These are phyloP conservation scores for Pittosporum tobira DNA, from an alignment of 129 eudicot genomes.

Conservation along the genomic window DNA sequence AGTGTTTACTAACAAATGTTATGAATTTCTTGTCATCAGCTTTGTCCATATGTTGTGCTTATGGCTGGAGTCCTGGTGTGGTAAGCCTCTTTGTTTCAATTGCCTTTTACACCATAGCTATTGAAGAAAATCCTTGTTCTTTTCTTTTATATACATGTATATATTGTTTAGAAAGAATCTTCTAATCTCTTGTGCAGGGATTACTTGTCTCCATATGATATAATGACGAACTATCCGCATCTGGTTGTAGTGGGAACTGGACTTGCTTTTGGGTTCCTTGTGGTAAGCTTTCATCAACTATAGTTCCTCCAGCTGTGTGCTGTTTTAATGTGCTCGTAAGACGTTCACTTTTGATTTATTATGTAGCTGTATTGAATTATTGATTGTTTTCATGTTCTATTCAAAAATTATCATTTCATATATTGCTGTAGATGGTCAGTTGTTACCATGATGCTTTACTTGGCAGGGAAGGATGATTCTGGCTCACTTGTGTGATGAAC, in stretches of 20 bases:
- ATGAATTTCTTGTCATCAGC: slow-evolving; percentile 35
- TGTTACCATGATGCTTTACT: slow-evolving; percentile 1
- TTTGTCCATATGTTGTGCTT: slow-evolving; percentile 68
- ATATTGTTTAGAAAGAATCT: no score
- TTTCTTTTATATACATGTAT: background rate
- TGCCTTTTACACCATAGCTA: background rate
- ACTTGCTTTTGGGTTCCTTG: slow-evolving; percentile 93
- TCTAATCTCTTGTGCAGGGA: slow-evolving; percentile 58
- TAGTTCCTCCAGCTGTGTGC: no score
- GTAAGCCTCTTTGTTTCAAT: slow-evolving; percentile 27
- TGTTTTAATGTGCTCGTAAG: no score
- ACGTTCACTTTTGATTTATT: no score
- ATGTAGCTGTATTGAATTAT: no score
- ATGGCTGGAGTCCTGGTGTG: slow-evolving; percentile 62
- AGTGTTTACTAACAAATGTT: slow-evolving; percentile 11
- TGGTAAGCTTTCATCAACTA: slow-evolving; percentile 38
- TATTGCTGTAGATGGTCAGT: background rate
- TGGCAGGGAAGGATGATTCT: slow-evolving; percentile 98
- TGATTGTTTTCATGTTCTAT: no score
- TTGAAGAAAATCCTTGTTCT: background rate
- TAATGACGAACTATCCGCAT: slow-evolving; percentile 70
- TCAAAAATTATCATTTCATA: background rate
- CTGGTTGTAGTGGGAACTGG: slow-evolving; percentile 80
- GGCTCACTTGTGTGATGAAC: slow-evolving; percentile 97
- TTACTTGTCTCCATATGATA: slow-evolving; percentile 63